Conservation (phyloP, 2,329 filamentous ascomycete genomes). For the Hypocreales sp. region DNA sequence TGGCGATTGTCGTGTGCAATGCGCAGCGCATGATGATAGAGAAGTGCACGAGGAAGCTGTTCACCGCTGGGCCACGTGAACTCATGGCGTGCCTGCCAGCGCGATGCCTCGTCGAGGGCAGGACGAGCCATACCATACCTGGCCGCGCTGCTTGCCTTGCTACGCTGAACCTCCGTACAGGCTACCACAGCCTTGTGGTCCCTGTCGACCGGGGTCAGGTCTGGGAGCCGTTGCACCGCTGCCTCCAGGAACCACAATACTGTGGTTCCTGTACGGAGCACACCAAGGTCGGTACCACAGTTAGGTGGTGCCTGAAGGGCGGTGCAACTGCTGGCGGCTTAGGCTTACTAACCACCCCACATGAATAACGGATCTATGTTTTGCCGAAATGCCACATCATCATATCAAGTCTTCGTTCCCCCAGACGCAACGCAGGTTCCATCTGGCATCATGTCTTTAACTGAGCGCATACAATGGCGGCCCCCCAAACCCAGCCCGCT, state of each 20-base stretch:
- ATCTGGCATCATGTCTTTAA: not conserved
- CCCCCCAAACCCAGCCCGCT: not conserved
- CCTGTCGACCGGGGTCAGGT: no score
- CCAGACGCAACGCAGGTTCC: not conserved
- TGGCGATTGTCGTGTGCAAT: no score
- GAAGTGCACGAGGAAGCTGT: no score
- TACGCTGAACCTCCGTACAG: no score
- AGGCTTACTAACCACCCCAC: not conserved
- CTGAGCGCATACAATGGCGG: not conserved
- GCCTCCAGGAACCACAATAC: not conserved
- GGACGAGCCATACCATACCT: no score
- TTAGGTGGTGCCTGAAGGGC: not conserved
- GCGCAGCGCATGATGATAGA: no score
- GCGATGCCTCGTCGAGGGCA: no score
- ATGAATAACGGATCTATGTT: not conserved
- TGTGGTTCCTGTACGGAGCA: not conserved
- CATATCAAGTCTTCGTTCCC: not conserved
- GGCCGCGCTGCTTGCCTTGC: no score
- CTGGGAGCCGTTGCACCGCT: not conserved
- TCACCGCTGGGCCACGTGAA: no score
- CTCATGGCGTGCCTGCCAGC: no score
- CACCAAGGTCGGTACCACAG: no score
- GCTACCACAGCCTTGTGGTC: not conserved
- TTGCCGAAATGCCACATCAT: not conserved
- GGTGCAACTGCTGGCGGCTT: not conserved